Evolutionary conservation across 768 basidiomycete species (phyloP), one percentile per base, ranked within the genome.

Genomic region (Hysterangium stoloniferum): DNA sequence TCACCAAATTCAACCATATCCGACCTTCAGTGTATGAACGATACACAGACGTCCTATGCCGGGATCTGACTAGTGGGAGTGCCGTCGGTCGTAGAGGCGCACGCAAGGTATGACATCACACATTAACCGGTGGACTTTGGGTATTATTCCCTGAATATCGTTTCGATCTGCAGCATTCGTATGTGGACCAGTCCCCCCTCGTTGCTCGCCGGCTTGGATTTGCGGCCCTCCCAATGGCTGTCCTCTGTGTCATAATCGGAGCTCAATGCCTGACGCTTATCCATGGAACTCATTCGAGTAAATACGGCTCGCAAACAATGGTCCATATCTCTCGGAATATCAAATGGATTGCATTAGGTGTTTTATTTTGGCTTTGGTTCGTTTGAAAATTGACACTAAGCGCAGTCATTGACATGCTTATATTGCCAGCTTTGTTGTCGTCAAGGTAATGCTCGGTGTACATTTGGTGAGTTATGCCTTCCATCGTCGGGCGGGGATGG

Each of bases 1-100:
- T 99, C 59, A 95, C 94, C 45, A 99, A 99, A 66, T 98, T 98
- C 72, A 99, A 99, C 59, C 95, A 98, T 60, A 94, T 99, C 41
- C 82, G 94, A 0, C 91, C 93, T 0, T 86, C 85, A 0, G 91
- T 97, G 2, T 99, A 98, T 58, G 92, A 92, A 56, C 78, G 95
- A 13, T 99, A 91, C 64, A 88, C 84, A 2, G 96, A 99, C 59
- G 91, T 99, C 1, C 75, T 99, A 1, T 98, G 94, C 61, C 84
- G 87, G 33, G 96, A 99, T 63, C 75, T 99, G 13, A 77, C 93
- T 5, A 84, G 84, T 54, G 85, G 79, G 44, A 85, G 82, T 54
- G 78, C 81, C 34, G 73, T 84, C 17, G 80, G 84, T 4, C 72
- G 86, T 37, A 72, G 76, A 22, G 76, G 79, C 24, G 76, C 78